Evolutionary conservation across 306 rosid species (phyloP).

Genomic region (Sophora flavescens): DNA sequence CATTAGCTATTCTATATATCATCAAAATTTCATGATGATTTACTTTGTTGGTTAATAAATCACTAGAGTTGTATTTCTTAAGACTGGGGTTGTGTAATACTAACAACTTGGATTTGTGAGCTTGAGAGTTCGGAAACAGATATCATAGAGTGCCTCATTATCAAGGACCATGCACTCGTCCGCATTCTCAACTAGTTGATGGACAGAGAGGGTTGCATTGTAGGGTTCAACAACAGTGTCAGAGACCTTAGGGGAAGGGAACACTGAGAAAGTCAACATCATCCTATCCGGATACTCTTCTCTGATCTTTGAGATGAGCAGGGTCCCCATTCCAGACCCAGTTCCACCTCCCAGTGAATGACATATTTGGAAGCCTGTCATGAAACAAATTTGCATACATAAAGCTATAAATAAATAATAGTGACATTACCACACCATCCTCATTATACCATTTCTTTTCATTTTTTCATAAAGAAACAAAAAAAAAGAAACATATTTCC

Average conservation of each 20-base stretch:
- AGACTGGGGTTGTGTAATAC: conserved; percentile 30
- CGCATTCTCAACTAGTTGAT: conserved; percentile 87
- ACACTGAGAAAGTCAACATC: conserved; percentile 95
- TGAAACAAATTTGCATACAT: neutral
- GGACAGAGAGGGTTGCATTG: conserved; percentile 90
- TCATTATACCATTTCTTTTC: too few species aligned
- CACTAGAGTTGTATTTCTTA: neutral
- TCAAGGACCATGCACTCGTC: conserved; percentile 88
- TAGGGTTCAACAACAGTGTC: conserved; percentile 96
- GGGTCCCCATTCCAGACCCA: conserved; percentile 94
- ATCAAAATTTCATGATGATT: neutral
- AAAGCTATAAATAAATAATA: neutral
- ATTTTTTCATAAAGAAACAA: too few species aligned
- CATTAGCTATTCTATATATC: neutral
- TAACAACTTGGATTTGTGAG: conserved; percentile 92
- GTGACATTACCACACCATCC: neutral
- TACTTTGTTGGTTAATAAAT: neutral
- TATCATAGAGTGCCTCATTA: conserved; percentile 88
- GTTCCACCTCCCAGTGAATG: conserved; percentile 97
- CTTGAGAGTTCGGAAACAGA: conserved; percentile 91
- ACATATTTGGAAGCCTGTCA: conserved; percentile 86
- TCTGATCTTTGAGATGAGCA: conserved; percentile 90
- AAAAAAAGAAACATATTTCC: too few species aligned
- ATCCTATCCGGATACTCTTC: conserved; percentile 94
- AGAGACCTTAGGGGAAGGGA: conserved; percentile 77